These are phyloP conservation scores for Exophiala spinifera DNA, from an alignment of 2,329 filamentous ascomycete species.

Conservation along the genomic window DNA sequence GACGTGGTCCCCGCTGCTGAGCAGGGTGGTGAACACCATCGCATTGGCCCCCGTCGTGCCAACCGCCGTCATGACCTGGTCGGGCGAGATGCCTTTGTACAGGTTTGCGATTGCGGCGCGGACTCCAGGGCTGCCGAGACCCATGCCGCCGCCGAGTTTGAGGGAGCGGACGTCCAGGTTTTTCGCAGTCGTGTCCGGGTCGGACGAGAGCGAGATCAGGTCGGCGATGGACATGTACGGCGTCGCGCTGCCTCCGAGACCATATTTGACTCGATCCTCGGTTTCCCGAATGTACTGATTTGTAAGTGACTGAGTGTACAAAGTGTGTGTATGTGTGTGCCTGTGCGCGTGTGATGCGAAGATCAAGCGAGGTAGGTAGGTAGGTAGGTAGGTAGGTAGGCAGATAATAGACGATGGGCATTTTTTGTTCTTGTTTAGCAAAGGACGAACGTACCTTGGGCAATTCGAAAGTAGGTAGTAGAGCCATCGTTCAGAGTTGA, in stretches of 20 bases:
- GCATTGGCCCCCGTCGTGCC: constrained; percentile 84
- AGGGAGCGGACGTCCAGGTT: constrained; percentile 22
- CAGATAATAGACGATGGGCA: too few relatives aligned
- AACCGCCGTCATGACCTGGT: constrained; percentile 73
- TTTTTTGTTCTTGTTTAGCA: too few relatives aligned
- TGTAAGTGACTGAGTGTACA: too few relatives aligned
- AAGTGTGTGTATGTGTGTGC: too few relatives aligned
- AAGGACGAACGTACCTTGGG: too few relatives aligned
- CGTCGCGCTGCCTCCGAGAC: constrained; percentile 23
- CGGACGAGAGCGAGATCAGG: constrained; percentile 55
- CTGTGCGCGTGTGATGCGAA: too few relatives aligned
- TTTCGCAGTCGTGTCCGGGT: constrained; percentile 30
- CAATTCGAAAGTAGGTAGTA: too few relatives aligned
- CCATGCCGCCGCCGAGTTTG: constrained; percentile 28
- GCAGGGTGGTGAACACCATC: constrained; percentile 67
- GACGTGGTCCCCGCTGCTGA: constrained; percentile 73
- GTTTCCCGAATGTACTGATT: constrained; percentile 19
- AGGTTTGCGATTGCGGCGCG: constrained; percentile 32
- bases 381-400: too few relatives aligned
- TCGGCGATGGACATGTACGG: constrained; percentile 67
- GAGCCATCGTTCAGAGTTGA: too few relatives aligned
- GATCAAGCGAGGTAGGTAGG: too few relatives aligned
- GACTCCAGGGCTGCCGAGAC: constrained; percentile 29
- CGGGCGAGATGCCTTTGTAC: constrained; percentile 39
- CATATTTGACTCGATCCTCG: constrained; percentile 9